These are phyloP conservation scores for Tricholomella constricta DNA, from an alignment of 768 basidiomycete genomes.

Conservation along the genomic window DNA sequence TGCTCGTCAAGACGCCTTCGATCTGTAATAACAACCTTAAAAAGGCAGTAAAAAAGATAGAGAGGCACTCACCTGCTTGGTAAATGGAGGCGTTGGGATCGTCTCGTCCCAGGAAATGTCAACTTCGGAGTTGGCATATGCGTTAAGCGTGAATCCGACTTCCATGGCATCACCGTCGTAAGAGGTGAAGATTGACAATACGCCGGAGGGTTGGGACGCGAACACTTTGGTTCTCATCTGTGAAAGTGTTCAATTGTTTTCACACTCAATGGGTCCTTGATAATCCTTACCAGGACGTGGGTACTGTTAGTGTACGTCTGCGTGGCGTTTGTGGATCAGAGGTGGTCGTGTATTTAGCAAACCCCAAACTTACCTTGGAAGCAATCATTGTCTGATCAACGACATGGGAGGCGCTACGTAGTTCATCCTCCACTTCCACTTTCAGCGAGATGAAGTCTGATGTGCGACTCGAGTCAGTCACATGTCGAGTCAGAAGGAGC, in stretches of 20 bases:
- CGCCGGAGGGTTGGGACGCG: constrained; percentile 34
- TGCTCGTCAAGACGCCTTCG: constrained; percentile 60
- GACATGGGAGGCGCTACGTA: constrained; percentile 23
- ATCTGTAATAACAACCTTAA: constrained; percentile 41
- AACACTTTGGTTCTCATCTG: constrained; percentile 42
- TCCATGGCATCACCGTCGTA: constrained; percentile 68
- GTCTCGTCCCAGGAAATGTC: constrained; percentile 51
- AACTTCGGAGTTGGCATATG: constrained; percentile 44
- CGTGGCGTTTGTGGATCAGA: constrained; percentile 38
- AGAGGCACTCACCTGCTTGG: constrained; percentile 33
- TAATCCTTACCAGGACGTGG: constrained; percentile 49
- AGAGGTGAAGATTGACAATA: constrained; percentile 58
- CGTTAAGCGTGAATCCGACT: constrained; percentile 69
- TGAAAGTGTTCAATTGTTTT: not conserved
- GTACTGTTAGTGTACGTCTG: constrained; percentile 56
- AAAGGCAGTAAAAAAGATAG: not conserved
- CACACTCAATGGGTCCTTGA: too few relatives aligned
- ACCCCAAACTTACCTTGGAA: constrained; percentile 34
- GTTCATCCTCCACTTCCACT: constrained; percentile 49
- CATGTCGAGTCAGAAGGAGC: constrained; percentile 81
- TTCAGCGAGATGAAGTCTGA: constrained; percentile 72
- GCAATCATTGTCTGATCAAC: constrained; percentile 35
- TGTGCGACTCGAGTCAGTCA: constrained; percentile 55
- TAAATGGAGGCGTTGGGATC: constrained; percentile 38
- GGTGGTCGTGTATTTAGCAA: not conserved